Base-by-base conservation (phyloP, 2,329 filamentous ascomycete species). In the Scytalidium sp. region DNA sequence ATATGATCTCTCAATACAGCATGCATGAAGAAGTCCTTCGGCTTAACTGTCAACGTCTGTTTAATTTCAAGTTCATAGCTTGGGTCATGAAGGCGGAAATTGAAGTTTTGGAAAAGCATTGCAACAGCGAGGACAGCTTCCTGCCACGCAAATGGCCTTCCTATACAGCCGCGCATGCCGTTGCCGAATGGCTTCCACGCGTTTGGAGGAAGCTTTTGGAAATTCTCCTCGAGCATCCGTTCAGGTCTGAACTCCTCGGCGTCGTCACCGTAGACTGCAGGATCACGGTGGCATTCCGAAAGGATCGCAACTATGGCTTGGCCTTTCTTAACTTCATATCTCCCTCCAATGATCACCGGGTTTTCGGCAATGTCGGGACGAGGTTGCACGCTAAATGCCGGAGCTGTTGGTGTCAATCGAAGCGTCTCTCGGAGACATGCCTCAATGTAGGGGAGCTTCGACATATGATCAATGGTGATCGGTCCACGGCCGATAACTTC, bases 151-250 rank as follows among this genome's bases (percentile, higher is more conserved):
- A 91, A 91, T 0, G 81, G 76, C 1, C 85, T 72, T 3, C 88
- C 88, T 52, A 91, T 90, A 56, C 87, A 92, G 1, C 73, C 84
- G 46, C 88, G 72, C 55, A 79, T 74, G 2, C 87, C 87, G 47
- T 88, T 86, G 1, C 88, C 88, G 56, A 91, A 91, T 3, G 87
- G 85, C 67, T 87, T 87, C 83, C 82, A 87, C 36, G 77, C 75
- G 49, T 80, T 81, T 19, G 75, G 74, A 23, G 81, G 83, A 8
- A 87, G 73, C 29, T 79, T 79, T 53, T 81, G 77, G 57, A 89
- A 90, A 19, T 79, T 74, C 19, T 84, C 84, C 40, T 88, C 83
- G 0, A 85, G 67, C 84, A 90, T 88, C 10, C 87, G 75, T 62
- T 90, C 87, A 0, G 87, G 87, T 47, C 74, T 76, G 68, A 87